Percentiles rank a stretch among this genome's conserved stretches.
Evolutionary conservation across 1,139 yeast species (phyloP).

Genomic region (Magnusiomyces magnusii): DNA sequence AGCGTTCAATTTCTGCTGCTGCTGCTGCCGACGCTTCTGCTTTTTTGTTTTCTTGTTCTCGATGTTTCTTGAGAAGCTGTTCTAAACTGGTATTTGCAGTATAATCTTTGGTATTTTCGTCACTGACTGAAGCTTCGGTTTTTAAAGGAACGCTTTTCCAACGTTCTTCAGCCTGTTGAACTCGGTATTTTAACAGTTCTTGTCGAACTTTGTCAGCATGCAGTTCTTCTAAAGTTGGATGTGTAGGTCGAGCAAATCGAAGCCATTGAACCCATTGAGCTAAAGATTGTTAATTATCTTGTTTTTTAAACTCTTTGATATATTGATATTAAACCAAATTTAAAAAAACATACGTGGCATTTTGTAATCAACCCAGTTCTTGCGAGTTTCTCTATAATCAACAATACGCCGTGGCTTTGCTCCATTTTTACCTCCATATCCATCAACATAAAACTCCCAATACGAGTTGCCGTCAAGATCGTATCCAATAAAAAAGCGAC

Average conservation of each 20-base stretch:
- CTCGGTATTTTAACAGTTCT: slow-evolving; percentile 46
- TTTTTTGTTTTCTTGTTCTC: background rate
- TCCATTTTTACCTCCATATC: slow-evolving; percentile 23
- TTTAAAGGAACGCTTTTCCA: slow-evolving; percentile 42
- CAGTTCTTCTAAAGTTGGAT: slow-evolving; percentile 60
- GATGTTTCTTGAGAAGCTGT: background rate
- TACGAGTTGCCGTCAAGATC: slow-evolving; percentile 76
- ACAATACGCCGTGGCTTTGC: slow-evolving; percentile 36
- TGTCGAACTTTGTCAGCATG: slow-evolving; percentile 51
- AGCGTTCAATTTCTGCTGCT: background rate
- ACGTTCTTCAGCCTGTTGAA: slow-evolving; percentile 51
- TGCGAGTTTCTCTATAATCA: slow-evolving; percentile 31
- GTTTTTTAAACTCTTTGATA: background rate
- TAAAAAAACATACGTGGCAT: slow-evolving; percentile 36
- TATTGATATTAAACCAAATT: too few species aligned
- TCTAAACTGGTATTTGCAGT: background rate
- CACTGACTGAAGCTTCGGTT: slow-evolving; percentile 1
- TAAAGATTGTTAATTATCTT: background rate
- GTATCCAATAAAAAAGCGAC: slow-evolving; percentile 44
- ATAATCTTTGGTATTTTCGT: background rate
- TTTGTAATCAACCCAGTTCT: slow-evolving; percentile 37
- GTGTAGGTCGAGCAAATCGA: slow-evolving; percentile 48
- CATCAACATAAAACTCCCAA: slow-evolving; percentile 62
- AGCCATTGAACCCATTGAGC: slow-evolving; percentile 85
- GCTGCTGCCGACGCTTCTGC: background rate